Conservation (phyloP, 2,329 filamentous ascomycete species). For the Fusarium sp. region DNA sequence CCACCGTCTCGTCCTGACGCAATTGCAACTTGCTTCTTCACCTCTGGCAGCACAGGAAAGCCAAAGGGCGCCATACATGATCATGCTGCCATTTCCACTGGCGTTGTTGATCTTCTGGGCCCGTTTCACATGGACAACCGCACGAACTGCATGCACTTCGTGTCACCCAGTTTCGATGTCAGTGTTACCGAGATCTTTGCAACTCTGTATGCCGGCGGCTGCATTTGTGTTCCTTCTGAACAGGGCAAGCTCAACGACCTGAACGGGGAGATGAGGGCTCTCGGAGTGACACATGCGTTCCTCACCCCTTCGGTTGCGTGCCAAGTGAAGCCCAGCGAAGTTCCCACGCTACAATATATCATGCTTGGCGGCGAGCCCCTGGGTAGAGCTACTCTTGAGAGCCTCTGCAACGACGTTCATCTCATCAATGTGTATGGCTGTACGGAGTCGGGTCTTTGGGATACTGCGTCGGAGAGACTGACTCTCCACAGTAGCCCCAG, state of each 20-base stretch:
- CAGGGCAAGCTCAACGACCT: constrained; percentile 23
- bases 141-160: constrained; percentile 21
- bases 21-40: constrained; percentile 33
- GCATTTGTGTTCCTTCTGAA: constrained; percentile 27
- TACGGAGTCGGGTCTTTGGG: constrained; percentile 8
- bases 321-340: constrained; percentile 21
- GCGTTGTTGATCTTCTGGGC: constrained; percentile 13
- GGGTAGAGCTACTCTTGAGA: constrained; percentile 24
- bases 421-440: constrained; percentile 30
- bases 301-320: constrained; percentile 27
- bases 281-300: constrained; percentile 26
- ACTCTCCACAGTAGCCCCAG: background rate
- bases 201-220: constrained; percentile 18
- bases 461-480: constrained; percentile 1
- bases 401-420: constrained; percentile 16
- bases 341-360: constrained; percentile 24
- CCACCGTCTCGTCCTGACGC: constrained; percentile 10
- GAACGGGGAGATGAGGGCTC: constrained; percentile 22
- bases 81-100: constrained; percentile 24
- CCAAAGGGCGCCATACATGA: constrained; percentile 28
- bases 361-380: constrained; percentile 28
- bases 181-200: constrained; percentile 20
- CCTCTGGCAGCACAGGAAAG: constrained; percentile 16
- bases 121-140: constrained; percentile 22
- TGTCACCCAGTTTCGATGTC: constrained; percentile 25